Percentiles rank a stretch among this genome's conserved stretches.
Evolutionary conservation across 371 early-diverging fungal genomes (phyloP).

Genomic region (Mucor mucedo): DNA sequence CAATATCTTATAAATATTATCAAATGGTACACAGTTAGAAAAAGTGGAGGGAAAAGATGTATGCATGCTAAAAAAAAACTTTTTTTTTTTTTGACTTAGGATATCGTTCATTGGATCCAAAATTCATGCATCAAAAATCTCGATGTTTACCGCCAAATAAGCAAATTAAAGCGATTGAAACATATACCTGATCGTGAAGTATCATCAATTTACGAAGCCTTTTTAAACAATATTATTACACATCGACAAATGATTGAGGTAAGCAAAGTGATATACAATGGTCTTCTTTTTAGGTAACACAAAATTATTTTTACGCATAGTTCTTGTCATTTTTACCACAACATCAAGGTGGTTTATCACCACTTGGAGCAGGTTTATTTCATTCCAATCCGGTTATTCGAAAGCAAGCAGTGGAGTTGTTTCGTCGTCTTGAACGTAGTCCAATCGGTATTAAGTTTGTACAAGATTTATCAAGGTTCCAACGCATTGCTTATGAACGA

Average conservation of each 20-base stretch:
- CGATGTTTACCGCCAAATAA: constrained; percentile 74
- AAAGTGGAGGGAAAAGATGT: neutral
- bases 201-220: constrained; percentile 67
- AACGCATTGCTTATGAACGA: constrained; percentile 51
- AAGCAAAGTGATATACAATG: constrained; percentile 5
- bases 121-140: constrained; percentile 64
- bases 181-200: constrained; percentile 71
- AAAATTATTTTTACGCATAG: constrained; percentile 31
- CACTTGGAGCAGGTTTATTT: constrained; percentile 83
- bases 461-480: constrained; percentile 49
- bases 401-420: constrained; percentile 66
- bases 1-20: constrained; percentile 71
- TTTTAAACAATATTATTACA: constrained; percentile 63
- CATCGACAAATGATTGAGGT: constrained; percentile 86
- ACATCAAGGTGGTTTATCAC: constrained; percentile 81
- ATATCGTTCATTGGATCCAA: constrained; percentile 59
- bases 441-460: constrained; percentile 57
- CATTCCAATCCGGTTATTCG: constrained; percentile 71
- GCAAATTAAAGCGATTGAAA: constrained; percentile 61
- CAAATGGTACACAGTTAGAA: constrained; percentile 45
- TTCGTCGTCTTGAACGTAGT: constrained; percentile 68
- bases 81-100: constrained; percentile 32
- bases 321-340: constrained; percentile 81
- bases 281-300: no score
- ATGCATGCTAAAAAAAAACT: no score